These are phyloP conservation scores for Alternaria infectoria DNA, from an alignment of 2,329 filamentous ascomycete genomes.

Conservation along the genomic window DNA sequence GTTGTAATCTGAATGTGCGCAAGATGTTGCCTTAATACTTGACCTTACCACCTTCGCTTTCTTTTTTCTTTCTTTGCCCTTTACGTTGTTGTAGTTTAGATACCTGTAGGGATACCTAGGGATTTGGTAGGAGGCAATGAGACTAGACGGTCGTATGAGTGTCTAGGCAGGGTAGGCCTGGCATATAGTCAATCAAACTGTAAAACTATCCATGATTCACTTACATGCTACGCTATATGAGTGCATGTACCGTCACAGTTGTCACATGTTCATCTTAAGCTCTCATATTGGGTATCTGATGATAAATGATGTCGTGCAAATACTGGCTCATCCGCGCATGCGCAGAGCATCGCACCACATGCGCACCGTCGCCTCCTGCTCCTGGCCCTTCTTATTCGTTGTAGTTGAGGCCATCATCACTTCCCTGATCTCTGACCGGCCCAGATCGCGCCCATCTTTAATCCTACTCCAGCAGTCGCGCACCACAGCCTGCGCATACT, in stretches of 20 bases:
- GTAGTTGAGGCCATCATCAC: constrained; percentile 30
- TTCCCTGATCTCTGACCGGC: constrained; percentile 32
- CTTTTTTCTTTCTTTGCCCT: constrained; percentile 3
- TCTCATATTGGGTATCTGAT: neutral
- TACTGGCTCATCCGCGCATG: constrained; percentile 26
- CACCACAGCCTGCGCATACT: constrained; percentile 30
- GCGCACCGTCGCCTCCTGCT: constrained; percentile 31
- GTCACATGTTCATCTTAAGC: neutral
- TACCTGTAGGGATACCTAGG: constrained; percentile 29
- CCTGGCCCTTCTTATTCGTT: constrained; percentile 5
- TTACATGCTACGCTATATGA: neutral
- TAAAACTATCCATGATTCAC: neutral
- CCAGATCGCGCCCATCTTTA: constrained; percentile 30
- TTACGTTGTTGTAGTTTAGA: constrained; percentile 29
- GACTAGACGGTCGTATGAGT: constrained; percentile 9
- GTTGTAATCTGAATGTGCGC: constrained; percentile 30
- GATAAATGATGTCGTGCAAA: neutral
- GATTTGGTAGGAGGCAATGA: constrained; percentile 8
- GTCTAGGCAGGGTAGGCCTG: constrained; percentile 5
- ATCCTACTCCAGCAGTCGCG: constrained; percentile 34
- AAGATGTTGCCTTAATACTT: constrained; percentile 21
- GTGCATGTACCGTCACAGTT: too few species aligned
- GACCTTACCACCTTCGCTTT: constrained; percentile 28
- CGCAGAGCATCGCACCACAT: constrained; percentile 45
- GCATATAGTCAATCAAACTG: constrained; percentile 4